Evolutionary conservation across 257 asterid genomes (phyloP).

Genomic region (Eustoma russellianum): DNA sequence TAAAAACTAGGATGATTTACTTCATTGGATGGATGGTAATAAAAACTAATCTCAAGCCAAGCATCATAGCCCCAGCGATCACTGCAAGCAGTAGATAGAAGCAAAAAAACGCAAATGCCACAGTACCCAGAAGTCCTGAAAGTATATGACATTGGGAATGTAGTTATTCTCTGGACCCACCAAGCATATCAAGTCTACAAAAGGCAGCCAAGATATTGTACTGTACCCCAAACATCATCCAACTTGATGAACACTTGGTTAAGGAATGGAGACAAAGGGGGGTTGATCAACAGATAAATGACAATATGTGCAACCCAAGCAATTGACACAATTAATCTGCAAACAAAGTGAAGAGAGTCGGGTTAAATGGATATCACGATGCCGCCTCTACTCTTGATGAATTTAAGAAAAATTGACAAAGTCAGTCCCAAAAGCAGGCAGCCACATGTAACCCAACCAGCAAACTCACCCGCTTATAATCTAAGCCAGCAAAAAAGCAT

Average conservation of each 20-base stretch:
- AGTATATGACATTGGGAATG: conserved; percentile 10
- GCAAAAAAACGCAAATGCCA: conserved; percentile 97
- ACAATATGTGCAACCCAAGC: conserved; percentile 94
- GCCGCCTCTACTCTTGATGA: background rate
- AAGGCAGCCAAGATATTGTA: conserved; percentile 5
- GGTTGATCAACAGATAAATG: conserved; percentile 81
- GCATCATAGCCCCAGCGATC: conserved; percentile 99
- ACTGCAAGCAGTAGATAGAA: conserved; percentile 94
- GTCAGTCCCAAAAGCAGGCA: no score
- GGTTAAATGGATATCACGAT: background rate
- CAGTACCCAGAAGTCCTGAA: conserved; percentile 96
- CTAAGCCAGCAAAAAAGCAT: no score
- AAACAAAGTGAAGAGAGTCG: conserved; percentile 14
- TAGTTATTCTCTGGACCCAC: conserved; percentile 6
- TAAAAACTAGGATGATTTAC: conserved; percentile 20
- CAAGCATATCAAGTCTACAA: conserved; percentile 5
- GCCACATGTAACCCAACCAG: no score
- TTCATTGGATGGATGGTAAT: conserved; percentile 98
- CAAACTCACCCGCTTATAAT: no score
- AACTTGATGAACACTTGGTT: conserved; percentile 86
- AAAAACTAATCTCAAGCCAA: conserved; percentile 84
- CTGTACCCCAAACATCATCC: conserved; percentile 89
- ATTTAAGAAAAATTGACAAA: no score
- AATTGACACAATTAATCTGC: conserved; percentile 87
- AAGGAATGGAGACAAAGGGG: conserved; percentile 86